phyloP scores from a whole-genome alignment of 768 basidiomycete species.

The Termitomyces sp. region DNA sequence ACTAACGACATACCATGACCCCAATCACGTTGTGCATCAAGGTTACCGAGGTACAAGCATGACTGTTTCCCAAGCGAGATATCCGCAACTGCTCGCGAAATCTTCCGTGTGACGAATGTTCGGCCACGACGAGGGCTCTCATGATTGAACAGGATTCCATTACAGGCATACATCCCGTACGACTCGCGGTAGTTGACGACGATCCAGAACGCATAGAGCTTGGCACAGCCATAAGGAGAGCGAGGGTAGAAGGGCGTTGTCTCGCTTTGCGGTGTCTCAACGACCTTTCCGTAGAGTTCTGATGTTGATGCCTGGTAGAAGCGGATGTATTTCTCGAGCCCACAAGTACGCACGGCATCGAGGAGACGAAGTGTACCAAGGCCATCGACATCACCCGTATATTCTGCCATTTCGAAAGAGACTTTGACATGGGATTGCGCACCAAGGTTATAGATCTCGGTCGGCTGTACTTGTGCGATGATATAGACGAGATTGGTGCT shows the following conservation, averaged over 20 bases:
- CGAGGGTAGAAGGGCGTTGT: conserved; percentile 98
- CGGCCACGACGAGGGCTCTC: conserved; percentile 92
- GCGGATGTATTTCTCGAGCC: conserved; percentile 85
- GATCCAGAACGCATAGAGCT: conserved; percentile 90
- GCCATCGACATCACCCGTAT: conserved; percentile 96
- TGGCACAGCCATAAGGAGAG: conserved; percentile 93
- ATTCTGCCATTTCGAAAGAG: conserved; percentile 99
- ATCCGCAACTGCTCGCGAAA: conserved; percentile 87
- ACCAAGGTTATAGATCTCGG: conserved; percentile 97
- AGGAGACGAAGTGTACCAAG: conserved; percentile 93
- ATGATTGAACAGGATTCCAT: conserved; percentile 97
- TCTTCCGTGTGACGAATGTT: conserved; percentile 96
- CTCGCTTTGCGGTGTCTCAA: conserved; percentile 93
- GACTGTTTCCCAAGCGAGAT: conserved; percentile 85
- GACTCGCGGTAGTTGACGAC: conserved; percentile 91
- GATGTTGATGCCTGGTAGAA: conserved; percentile 99
- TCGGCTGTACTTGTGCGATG: conserved; percentile 89
- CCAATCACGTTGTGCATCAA: conserved; percentile 96
- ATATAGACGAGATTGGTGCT: conserved; percentile 97
- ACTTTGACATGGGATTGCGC: conserved; percentile 99
- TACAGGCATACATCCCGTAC: conserved; percentile 95
- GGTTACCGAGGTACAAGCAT: conserved; percentile 89
- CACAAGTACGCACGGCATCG: conserved; percentile 94
- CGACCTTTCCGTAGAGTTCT: conserved; percentile 95
- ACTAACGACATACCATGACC: conserved; percentile 68